Base-by-base conservation (phyloP, 306 rosid genomes). In the Trichosanthes cucumerina region DNA sequence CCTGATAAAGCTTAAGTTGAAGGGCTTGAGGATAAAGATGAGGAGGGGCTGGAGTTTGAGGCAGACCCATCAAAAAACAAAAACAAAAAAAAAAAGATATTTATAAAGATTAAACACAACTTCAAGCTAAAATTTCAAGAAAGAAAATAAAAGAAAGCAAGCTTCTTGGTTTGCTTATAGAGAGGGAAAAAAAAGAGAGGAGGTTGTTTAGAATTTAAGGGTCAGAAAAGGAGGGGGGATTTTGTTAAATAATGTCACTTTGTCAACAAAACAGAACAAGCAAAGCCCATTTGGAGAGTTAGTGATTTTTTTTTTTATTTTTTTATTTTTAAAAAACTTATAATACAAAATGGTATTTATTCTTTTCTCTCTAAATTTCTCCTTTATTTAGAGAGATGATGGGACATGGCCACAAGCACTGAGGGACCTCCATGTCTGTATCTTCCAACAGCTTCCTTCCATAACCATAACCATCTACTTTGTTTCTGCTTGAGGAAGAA, bases 1-100 rank as follows among this genome's bases (percentile, higher is more conserved):
- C 98, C 16, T 93, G 98, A 73, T 93, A 93, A 43, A 93, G 93
- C 64, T 91, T 91, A 4, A 93, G 88, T 80, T 93, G 97, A 73
- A 93, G 88, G 34, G 91, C 92, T 62, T 88, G 90, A 36, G 96
- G 91, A 83, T 92, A 90, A 70, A 88, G 83, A 76, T 87, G 94
- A 62, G 89, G 81, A 81, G 93, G 76, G 36, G 19, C 57, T 84
- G 89, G 86, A 79, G 86, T 82, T 86, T 89, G 83, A 78, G 92
- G 86, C 76, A 66, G 53, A 62, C 82, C 88, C 97, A 92, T 89
- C 47, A 78, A 54, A 56, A 21, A 16, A 13, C n/a, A n/a, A n/a
- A n/a, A n/a, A n/a, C n/a, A n/a, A n/a, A n/a, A n/a, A n/a, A n/a
- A n/a, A n/a, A n/a, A n/a, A n/a, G n/a, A n/a, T n/a, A n/a, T 7